Evolutionary conservation across 2,329 filamentous ascomycete species (phyloP), one percentile per base, ranked within the genome.

Genomic region (Amauroascus verrucosus): DNA sequence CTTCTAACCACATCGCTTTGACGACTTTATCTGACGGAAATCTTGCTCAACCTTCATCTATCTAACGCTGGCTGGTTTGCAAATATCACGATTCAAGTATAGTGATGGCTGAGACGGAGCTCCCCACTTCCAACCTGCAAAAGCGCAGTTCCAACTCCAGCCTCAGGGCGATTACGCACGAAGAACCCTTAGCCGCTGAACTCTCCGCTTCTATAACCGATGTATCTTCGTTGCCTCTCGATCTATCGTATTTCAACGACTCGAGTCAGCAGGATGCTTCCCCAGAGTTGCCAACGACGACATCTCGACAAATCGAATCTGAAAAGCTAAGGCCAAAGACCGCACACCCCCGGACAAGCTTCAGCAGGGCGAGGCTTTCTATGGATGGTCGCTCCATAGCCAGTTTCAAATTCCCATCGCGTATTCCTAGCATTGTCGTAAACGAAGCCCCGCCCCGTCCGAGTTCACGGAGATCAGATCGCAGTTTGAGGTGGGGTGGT

Each of bases 381-480:
- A 46, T 47, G 24, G 62, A 61, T 32, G 60, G 61, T 33, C 57
- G 58, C 14, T 63, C 62, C 6, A 57, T 59, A 1, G 55, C 60
- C 4, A 67, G 60, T 48, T 54, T 66, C 32, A 62, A 63, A 38
- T 65, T 66, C 3, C 50, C 66, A 48, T 63, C 61, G 50, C 69
- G 65, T 48, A 66, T 72, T 37, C 70, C 70, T 47, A 71, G 65
- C 55, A 72, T 72, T 43, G 57, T 68, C 32, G 62, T 72, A 49
- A 66, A 72, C 48, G 70, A 71, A 47, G 51, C 54, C 3, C 59
- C 59, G 41, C 54, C 59, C 18, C 63, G 69, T 22, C 69, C 69
- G 6, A 67, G 68, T 51, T 75, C 69, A 56, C 68, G 67, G 58
- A 72, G 65, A 69, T 73, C 64, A 55, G 71, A 67, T 61, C 69